Base-by-base conservation (phyloP, 1,284 basidiomycete genomes). In the Vanrija sp. region DNA sequence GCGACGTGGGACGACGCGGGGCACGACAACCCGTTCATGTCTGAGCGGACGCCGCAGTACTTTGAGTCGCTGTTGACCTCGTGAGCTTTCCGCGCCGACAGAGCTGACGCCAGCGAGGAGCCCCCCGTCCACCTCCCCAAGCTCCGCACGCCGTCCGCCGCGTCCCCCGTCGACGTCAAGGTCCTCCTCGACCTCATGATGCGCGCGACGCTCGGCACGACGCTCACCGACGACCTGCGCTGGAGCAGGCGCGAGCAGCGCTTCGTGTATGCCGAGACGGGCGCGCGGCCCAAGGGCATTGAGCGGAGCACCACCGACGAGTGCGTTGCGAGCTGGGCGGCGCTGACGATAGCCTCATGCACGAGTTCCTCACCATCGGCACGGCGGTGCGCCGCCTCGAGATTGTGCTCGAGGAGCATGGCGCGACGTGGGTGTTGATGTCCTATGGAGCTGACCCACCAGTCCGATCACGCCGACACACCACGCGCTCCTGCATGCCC, bases 391-490 rank as follows among this genome's bases (percentile, higher is more conserved):
- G 71, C 10, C 51, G 72, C 9, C 45, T 74, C 19, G 72, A 74
- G 47, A 57, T 69, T 12, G 58, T 72, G n/a, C 52, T 69, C 12
- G 65, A 69, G 38, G 56, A 53, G 18, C 63, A 69, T 24, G 63
- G 58, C 49, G 38, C 56, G 5, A 57, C 55, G 71, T 69, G 38
- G 52, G 69, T 57, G 5, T 0, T 22, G 12, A 6, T 16, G 19
- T n/a, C 7, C 8, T 20, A 31, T 43, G 38, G 16, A 19, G 51
- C 43, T 57, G 15, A 45, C 19, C n/a, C n/a, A 2, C 0, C 45
- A 74, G 72, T 10, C 63, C 66, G 0, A 46, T 70, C 18, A 72
- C 72, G 0, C 65, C 71, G 0, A 74, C 72, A 0, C 72, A 74
- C 54, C 73, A 73, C 43, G 71, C 72, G 1, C 57, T 75, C 0